A percentile compares a stretch with the other conserved stretches of the same genome.
Conservation (phyloP, 768 basidiomycete genomes). For the Suillus subaureus region DNA sequence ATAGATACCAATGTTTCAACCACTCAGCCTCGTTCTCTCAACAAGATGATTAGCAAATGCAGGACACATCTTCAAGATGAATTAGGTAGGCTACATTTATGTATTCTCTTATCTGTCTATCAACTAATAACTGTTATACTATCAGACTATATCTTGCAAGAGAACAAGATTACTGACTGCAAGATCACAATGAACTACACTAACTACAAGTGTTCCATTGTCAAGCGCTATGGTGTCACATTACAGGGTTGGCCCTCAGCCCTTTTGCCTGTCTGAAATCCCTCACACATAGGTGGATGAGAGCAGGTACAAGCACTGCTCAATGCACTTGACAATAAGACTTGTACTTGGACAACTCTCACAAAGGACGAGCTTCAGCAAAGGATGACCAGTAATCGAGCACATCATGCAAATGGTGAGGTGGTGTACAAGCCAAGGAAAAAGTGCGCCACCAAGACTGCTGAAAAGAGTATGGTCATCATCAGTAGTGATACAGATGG, state of each 20-base stretch:
- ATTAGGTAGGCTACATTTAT: background rate
- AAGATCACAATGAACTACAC: background rate
- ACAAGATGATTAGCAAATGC: background rate
- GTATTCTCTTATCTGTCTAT: background rate
- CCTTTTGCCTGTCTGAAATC: background rate
- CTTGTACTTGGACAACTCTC: background rate
- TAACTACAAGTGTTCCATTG: background rate
- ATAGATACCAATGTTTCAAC: background rate
- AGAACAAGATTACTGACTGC: background rate
- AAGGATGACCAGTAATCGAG: background rate
- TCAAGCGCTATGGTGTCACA: background rate
- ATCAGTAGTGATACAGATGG: background rate
- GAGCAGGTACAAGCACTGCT: constrained; percentile 2
- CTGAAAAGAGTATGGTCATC: background rate
- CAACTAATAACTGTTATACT: background rate
- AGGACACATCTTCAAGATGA: background rate
- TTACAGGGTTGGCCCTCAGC: constrained; percentile 1
- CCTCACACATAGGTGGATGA: background rate
- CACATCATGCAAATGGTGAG: background rate
- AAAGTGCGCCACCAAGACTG: background rate
- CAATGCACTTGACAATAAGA: background rate
- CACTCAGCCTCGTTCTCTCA: background rate
- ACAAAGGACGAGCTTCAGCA: background rate
- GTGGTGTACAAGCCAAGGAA: background rate
- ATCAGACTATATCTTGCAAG: constrained; percentile 3